Base-by-base conservation (phyloP, 306 rosid species). In the Gynostemma pentaphyllum region DNA sequence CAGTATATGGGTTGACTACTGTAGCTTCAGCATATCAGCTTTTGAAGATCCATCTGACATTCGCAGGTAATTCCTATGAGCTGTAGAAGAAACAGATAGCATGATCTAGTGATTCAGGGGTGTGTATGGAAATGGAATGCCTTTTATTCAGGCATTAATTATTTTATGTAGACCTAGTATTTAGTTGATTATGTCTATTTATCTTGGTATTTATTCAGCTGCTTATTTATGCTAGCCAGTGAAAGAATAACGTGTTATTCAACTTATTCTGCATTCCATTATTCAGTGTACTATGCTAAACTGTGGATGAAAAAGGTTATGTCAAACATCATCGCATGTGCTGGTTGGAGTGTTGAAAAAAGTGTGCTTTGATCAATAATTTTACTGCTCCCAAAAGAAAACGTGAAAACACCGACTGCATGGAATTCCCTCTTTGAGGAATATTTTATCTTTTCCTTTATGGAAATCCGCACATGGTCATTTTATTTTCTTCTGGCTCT, bases 1-100 rank as follows among this genome's bases (percentile, higher is more conserved):
- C 12, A 76, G 72, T 45, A 50, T 85, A 61, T 91, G 97, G 97
- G 76, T 78, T 71, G 95, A 91, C 60, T 91, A 83, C 66, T 87
- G 87, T 76, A 76, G 59, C 74, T 91, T 87, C 76, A 70, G 85
- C 51, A 48, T 87, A 78, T 78, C 79, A 59, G 79, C 76, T 71
- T 91, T 87, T 73, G 96, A 85, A 73, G 91, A 85, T 51, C 80
- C 91, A 16, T 78, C 83, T 76, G 91, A 87, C 75, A 77, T 85
- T 72, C 82, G 79, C 34, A 85, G 97, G 97, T 91, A 84, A 62
- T 36, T 3, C 30, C 61, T 53, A 4, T 53, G 22, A 14, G 23
- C 40, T 15, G 23, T 11, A 53, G 40, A 53, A 53, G 10, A 12
- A 5, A 27, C 39, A 53, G 29, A 18, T 28, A 27, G 61, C 40